Evolutionary conservation across 1,139 yeast genomes (phyloP).

Genomic region (Suhomyces maxii): DNA sequence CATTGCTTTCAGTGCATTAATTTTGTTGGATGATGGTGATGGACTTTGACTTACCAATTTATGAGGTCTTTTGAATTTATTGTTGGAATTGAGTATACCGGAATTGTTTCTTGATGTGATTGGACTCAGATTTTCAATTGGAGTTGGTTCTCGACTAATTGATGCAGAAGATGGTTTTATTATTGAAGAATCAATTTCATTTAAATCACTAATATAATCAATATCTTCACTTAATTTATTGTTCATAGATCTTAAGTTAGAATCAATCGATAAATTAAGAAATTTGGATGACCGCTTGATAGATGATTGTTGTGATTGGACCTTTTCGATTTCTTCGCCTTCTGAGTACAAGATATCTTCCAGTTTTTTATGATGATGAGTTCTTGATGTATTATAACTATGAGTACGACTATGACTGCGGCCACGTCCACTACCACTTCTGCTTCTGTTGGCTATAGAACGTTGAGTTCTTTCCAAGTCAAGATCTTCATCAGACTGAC

Average conservation of each 20-base stretch:
- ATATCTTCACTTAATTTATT: constrained; percentile 18
- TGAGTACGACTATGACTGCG: constrained; percentile 4
- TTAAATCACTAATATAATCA: constrained; percentile 30
- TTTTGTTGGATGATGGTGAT: constrained; percentile 34
- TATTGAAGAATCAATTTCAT: constrained; percentile 29
- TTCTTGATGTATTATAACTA: constrained; percentile 1
- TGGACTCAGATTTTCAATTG: constrained; percentile 21
- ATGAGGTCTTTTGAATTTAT: constrained; percentile 50
- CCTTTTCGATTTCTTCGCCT: constrained; percentile 20
- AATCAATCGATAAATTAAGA: constrained; percentile 47
- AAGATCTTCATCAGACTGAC: constrained; percentile 5
- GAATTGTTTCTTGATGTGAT: constrained; percentile 14
- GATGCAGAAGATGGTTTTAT: constrained; percentile 9
- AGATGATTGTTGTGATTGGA: constrained; percentile 27
- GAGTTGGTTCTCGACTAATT: constrained; percentile 19
- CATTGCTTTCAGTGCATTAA: constrained; percentile 10
- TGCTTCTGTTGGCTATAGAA: not conserved
- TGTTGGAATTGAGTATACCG: constrained; percentile 17
- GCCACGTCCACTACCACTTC: constrained; percentile 1
- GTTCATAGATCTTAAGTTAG: constrained; percentile 19
- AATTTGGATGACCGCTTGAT: constrained; percentile 50
- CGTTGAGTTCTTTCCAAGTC: not conserved
- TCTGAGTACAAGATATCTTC: constrained; percentile 13
- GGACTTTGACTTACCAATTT: constrained; percentile 48
- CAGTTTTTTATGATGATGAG: constrained; percentile 7